phyloP scores from a whole-genome alignment of 805 yeast species.

The Teunomyces funiuensis region DNA sequence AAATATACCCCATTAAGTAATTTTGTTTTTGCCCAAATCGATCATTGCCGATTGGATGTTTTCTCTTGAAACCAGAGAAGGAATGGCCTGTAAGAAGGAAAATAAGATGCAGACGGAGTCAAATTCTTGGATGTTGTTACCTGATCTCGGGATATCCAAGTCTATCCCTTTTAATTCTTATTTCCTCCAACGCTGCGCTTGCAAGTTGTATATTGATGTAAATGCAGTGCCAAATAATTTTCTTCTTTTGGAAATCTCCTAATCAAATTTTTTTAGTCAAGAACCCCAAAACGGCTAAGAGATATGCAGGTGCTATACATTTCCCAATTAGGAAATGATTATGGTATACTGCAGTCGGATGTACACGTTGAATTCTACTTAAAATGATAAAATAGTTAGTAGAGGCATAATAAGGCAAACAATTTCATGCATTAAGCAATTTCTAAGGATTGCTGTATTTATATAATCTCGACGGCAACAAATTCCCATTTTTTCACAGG shows the following conservation, averaged over 20 bases:
- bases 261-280: neutral
- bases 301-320: constrained; percentile 5
- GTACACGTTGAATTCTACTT: constrained; percentile 1
- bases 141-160: too few species aligned
- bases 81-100: neutral
- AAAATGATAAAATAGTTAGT: neutral
- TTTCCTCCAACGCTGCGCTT: neutral
- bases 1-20: constrained; percentile 2
- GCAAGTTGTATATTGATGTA: neutral
- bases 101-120: neutral
- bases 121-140: too few species aligned
- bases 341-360: neutral
- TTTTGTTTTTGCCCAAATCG: neutral
- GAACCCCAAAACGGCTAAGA: constrained; percentile 1
- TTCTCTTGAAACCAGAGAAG: neutral
- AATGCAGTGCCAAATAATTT: neutral
- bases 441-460: neutral
- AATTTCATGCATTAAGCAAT: neutral
- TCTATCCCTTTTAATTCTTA: too few species aligned
- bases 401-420: constrained; percentile 1
- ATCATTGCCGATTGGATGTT: neutral
- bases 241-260: neutral
- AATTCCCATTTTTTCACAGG: neutral
- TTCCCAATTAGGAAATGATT: constrained; percentile 3
- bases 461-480: neutral